Conservation (phyloP, 768 basidiomycete species). For the Trametes punicea region DNA sequence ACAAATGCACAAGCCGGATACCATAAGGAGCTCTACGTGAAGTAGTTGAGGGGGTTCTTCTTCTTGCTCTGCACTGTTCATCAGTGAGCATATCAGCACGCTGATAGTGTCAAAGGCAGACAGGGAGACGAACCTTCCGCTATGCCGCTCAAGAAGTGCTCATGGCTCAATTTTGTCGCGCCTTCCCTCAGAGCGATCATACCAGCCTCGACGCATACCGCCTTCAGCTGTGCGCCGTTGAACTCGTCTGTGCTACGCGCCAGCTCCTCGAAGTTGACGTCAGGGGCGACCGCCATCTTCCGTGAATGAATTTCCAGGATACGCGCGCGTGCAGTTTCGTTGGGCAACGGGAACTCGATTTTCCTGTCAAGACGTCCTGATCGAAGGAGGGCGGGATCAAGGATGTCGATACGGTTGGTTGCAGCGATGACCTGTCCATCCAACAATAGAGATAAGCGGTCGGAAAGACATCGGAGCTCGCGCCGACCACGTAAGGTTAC, state of each 20-base stretch:
- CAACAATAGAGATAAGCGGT: constrained; percentile 2
- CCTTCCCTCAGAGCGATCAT: constrained; percentile 98
- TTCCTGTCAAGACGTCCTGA: constrained; percentile 97
- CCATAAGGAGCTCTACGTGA: constrained; percentile 52
- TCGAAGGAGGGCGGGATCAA: constrained; percentile 96
- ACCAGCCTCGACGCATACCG: constrained; percentile 98
- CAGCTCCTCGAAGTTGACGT: constrained; percentile 96
- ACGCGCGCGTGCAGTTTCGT: constrained; percentile 92
- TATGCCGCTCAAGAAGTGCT: constrained; percentile 94
- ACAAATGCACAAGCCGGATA: constrained; percentile 11
- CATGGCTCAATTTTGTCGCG: constrained; percentile 82
- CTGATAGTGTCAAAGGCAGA: constrained; percentile 16
- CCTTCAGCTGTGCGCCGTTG: constrained; percentile 95
- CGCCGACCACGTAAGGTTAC: constrained; percentile 16
- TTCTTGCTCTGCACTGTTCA: constrained; percentile 96
- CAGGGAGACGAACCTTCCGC: constrained; percentile 64
- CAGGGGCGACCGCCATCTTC: constrained; percentile 85
- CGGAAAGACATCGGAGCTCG: constrained; percentile 1
- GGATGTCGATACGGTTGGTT: constrained; percentile 97
- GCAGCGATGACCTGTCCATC: constrained; percentile 86
- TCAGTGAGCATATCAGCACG: constrained; percentile 27
- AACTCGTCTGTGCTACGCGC: constrained; percentile 98
- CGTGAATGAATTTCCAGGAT: constrained; percentile 97
- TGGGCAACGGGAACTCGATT: constrained; percentile 97
- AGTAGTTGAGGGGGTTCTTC: constrained; percentile 97